Evolutionary conservation across 768 basidiomycete species (phyloP), one percentile per base, ranked within the genome.

Genomic region (Amanita rubescens): DNA sequence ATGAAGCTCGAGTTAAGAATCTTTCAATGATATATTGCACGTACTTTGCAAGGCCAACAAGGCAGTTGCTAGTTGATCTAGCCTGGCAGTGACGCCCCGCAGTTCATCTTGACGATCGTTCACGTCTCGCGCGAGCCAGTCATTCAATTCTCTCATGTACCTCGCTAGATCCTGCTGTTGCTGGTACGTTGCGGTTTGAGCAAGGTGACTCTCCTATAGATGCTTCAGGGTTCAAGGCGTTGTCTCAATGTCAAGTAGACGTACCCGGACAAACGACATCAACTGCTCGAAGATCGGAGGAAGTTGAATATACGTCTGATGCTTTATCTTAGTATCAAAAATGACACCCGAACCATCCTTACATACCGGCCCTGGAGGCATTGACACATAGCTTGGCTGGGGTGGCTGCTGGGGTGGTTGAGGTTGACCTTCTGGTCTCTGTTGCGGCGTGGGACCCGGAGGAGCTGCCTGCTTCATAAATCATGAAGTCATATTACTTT

Each of bases 121-220:
- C 0, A 90, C 87, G 64, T 93, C 90, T 32, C 82, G 77, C 53
- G 77, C 82, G 14, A 93, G 70, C 90, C 90, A 93, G 32, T 80
- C 77, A 57, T 92, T 93, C 30, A 92, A 69, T 1, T 75, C 78
- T 45, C 78, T 63, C 79, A 93, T 84, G 59, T 93, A 91, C 49
- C 85, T 72, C 79, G 88, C 88, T 48, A 90, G 69, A 63, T 87
- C 87, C 35, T 87, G 77, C 58, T 88, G 87, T 61, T 91, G 87
- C 44, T 87, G 84, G 12, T 90, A 77, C 24, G 85, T 85, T 0
- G 86, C 87, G 17, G 81, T 66, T 64, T 88, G 85, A 0, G 85
- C 85, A 5, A 80, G 66, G 3, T 84, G 84, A 65, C 87, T 89
- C 71, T 90, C 85, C 89, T 91, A 58, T 3, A 43, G 43, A 19